Conservation (phyloP, 805 yeast genomes). For the Allodekkera sacchari region DNA sequence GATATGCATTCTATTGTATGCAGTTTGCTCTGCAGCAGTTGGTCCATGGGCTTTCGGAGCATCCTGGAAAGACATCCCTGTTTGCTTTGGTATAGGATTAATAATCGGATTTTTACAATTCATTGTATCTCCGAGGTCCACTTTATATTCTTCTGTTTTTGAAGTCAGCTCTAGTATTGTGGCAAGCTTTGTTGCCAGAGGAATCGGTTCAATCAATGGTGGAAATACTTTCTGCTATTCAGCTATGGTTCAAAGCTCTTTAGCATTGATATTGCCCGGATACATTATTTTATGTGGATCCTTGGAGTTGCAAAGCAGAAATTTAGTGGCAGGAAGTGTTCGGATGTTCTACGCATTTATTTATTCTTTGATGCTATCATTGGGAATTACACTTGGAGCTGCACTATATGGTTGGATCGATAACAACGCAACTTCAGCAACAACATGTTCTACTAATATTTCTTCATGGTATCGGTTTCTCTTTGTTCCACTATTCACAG, state of each 20-base stretch:
- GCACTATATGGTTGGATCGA: conserved; percentile 95
- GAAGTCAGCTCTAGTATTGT: conserved; percentile 89
- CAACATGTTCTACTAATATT: conserved; percentile 47
- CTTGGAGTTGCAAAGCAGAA: conserved; percentile 80
- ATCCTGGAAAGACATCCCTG: conserved; percentile 84
- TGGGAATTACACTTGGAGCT: conserved; percentile 91
- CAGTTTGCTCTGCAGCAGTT: conserved; percentile 70
- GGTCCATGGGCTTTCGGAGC: conserved; percentile 84
- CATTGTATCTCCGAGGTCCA: conserved; percentile 72
- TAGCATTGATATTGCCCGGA: conserved; percentile 90
- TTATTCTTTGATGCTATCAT: conserved; percentile 82
- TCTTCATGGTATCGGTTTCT: conserved; percentile 56
- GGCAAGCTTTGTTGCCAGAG: conserved; percentile 81
- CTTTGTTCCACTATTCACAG: conserved; percentile 70
- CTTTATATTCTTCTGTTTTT: conserved; percentile 79
- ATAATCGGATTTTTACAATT: conserved; percentile 81
- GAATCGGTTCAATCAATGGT: conserved; percentile 70
- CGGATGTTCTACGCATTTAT: conserved; percentile 96
- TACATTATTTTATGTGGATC: conserved; percentile 91
- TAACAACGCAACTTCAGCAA: conserved; percentile 54
- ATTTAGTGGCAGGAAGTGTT: conserved; percentile 88
- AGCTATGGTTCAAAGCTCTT: conserved; percentile 81
- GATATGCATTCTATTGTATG: conserved; percentile 73
- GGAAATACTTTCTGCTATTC: conserved; percentile 73
- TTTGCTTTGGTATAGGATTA: conserved; percentile 69